Conservation (phyloP, 2,329 filamentous ascomycete species). For the Penicillium occitanis region DNA sequence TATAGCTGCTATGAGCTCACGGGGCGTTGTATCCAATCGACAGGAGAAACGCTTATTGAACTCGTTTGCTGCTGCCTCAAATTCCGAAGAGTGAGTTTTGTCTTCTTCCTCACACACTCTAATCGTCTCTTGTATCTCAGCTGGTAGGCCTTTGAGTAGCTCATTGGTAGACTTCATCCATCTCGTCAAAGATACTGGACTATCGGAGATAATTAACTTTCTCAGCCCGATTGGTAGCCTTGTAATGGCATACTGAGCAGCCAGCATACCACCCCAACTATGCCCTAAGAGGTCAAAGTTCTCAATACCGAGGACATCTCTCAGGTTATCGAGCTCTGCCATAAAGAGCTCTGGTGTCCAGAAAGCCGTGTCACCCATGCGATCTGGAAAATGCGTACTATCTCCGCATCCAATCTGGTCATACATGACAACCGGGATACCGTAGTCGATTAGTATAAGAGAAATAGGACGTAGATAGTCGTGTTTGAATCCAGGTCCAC, state of each 20-base stretch:
- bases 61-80: neutral
- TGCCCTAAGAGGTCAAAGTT: neutral
- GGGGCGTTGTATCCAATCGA: neutral
- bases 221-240: neutral
- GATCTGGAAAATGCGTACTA: neutral
- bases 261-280: neutral
- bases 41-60: neutral
- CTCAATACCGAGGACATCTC: neutral
- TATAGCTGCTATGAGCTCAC: neutral
- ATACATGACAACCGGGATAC: neutral
- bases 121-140: neutral
- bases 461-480: neutral
- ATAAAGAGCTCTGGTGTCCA: neutral
- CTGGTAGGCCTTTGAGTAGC: neutral
- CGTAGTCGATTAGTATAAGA: neutral
- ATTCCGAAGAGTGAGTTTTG: neutral
- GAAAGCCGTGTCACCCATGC: neutral
- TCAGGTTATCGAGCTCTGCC: neutral
- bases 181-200: neutral
- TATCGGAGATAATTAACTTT: neutral
- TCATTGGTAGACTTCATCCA: neutral
- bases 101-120: neutral
- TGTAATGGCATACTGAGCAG: neutral
- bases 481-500: neutral
- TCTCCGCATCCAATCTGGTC: neutral